phyloP scores from a whole-genome alignment of 768 basidiomycete species.

The Leccinum incarnatum region DNA sequence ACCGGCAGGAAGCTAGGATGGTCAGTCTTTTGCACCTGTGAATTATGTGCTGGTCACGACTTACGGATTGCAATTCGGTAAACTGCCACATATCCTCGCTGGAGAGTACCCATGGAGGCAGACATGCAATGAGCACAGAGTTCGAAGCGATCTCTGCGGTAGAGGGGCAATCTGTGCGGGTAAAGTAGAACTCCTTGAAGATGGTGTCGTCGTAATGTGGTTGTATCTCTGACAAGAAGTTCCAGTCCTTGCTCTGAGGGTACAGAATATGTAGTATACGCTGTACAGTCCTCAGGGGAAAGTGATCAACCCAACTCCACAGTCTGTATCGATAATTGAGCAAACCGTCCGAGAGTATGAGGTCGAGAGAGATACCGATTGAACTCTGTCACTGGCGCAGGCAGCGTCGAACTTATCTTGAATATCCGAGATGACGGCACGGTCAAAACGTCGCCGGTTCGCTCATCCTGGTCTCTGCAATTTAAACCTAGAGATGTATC shows the following conservation, averaged over 20 bases:
- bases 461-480: conserved; percentile 24
- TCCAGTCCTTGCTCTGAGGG: conserved; percentile 43
- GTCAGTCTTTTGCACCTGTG: background rate
- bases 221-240: conserved; percentile 37
- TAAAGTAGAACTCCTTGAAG: conserved; percentile 48
- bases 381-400: conserved; percentile 32
- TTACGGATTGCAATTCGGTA: conserved; percentile 36
- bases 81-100: conserved; percentile 54
- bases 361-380: conserved; percentile 23
- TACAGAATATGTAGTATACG: conserved; percentile 44
- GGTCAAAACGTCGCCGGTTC: conserved; percentile 29
- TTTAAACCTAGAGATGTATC: conserved; percentile 24
- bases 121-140: conserved; percentile 52
- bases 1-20: conserved; percentile 25
- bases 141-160: conserved; percentile 29
- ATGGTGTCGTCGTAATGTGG: conserved; percentile 38
- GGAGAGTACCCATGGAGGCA: conserved; percentile 59
- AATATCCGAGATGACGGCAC: conserved; percentile 33
- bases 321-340: conserved; percentile 17
- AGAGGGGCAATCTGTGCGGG: conserved; percentile 18
- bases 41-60: conserved; percentile 1
- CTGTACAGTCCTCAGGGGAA: conserved; percentile 32
- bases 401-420: conserved; percentile 23
- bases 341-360: background rate
- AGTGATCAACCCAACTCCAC: conserved; percentile 33